Base-by-base conservation (phyloP, 2,329 filamentous ascomycete species). In the Xylariaceae sp. region DNA sequence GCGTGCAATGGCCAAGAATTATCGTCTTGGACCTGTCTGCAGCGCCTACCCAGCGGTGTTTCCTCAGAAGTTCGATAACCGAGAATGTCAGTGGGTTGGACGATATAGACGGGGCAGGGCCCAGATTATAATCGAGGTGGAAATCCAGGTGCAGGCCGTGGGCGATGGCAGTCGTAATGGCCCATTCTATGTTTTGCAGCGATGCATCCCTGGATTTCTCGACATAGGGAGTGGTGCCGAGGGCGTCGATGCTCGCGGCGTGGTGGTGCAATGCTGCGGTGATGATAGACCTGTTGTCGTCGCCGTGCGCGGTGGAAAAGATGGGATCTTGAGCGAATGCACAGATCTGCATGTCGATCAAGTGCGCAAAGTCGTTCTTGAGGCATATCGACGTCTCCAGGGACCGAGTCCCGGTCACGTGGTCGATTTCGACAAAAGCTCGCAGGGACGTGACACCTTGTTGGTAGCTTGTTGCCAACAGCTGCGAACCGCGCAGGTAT, bases 351-450 rank as follows among this genome's bases (percentile, higher is more conserved):
- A 88, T 62, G 6, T 75, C 64, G 45, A 83, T 77, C 7, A 67
- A 61, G 16, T 71, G 65, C 9, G 61, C 55, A 56, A 78, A 83
- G 39, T 74, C 64, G 3, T 66, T 52, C 59, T 81, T 81, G 35
- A 88, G 65, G 24, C 62, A 63, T 19, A 81, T 55, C 0, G 78
- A 83, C 2, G 74, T 76, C 31, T 74, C 66, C 41, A 74, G 61
- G 1, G 61, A 55, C 26, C 58, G 41, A 15, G 44, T 44, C 4
- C 68, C 64, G 1, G 86, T 81, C 8, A 76, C 73, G 32, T 73
- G 70, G 58, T 87, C 84, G 1, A 87, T 71, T 61, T 88, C 84
- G 36, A 87, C 81, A 56, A 87, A 88, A 2, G 81, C 80, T 46
- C 84, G 73, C 69, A 86, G 80, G 16, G 77, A 74, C 0, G 83